A percentile compares a stretch with the other conserved stretches of the same genome.
Conservation (phyloP, 2,329 filamentous ascomycete species). For the Botrytis sinoallii region DNA sequence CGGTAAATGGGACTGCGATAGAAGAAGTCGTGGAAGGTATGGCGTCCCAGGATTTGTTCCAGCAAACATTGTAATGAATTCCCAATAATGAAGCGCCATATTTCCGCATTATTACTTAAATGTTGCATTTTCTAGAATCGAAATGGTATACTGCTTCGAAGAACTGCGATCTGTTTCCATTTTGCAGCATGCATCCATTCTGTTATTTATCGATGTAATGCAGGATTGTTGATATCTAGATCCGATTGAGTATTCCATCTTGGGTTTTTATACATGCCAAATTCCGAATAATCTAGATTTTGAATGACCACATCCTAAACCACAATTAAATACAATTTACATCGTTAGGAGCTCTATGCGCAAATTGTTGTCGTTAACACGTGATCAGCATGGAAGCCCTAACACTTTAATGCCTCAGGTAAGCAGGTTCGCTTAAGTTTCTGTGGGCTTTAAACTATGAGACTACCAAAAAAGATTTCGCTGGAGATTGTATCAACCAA, state of each 20-base stretch:
- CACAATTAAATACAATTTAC: background rate
- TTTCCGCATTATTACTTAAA: background rate
- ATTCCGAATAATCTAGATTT: background rate
- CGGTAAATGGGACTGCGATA: constrained; percentile 8
- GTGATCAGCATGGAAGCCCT: constrained; percentile 7
- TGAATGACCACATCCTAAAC: background rate
- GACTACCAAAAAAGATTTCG: constrained; percentile 27
- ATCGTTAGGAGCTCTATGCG: background rate
- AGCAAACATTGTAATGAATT: constrained; percentile 8
- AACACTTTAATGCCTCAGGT: constrained; percentile 17
- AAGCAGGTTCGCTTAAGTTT: constrained; percentile 1
- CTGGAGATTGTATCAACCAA: constrained; percentile 23
- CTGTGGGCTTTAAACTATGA: constrained; percentile 20
- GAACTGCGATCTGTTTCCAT: background rate
- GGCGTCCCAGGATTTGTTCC: background rate
- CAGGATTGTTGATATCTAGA: background rate
- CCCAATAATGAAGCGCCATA: background rate
- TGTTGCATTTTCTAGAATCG: background rate
- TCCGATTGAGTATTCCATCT: background rate
- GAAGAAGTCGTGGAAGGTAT: background rate
- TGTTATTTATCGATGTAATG: background rate
- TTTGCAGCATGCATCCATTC: background rate
- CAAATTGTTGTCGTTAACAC: background rate
- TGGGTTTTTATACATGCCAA: background rate
- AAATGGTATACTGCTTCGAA: background rate